These are phyloP conservation scores for Antitrichia curtipendula DNA, from an alignment of 225 moss, liverwort and hornwort genomes.

Conservation along the genomic window DNA sequence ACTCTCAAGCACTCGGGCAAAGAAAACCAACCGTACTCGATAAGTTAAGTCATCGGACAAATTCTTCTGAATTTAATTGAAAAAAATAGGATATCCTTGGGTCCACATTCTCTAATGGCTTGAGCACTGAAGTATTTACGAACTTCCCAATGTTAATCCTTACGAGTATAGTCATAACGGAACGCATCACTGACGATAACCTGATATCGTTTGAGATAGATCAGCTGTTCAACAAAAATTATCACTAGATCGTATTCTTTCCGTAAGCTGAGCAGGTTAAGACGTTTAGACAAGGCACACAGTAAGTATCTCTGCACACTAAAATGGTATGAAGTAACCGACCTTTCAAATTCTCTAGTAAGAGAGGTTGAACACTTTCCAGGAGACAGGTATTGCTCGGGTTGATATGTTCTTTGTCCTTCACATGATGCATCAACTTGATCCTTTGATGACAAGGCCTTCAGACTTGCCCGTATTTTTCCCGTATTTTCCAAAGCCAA, in stretches of 20 bases:
- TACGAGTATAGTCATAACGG: background rate
- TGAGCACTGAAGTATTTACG: background rate
- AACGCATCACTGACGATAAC: background rate
- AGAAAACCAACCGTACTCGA: background rate
- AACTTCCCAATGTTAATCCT: background rate
- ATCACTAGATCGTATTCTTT: background rate
- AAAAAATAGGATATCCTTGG: background rate
- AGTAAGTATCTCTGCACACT: background rate
- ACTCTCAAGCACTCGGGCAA: background rate
- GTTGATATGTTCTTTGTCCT: background rate
- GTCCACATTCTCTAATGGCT: background rate
- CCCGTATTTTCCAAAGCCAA: conserved; percentile 8
- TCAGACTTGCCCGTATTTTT: background rate
- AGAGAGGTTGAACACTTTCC: background rate
- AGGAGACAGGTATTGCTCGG: background rate
- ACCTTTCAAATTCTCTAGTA: background rate
- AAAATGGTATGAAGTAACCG: background rate
- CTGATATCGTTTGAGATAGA: background rate
- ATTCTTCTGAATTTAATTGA: background rate
- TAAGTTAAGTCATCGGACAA: background rate
- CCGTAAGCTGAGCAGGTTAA: background rate
- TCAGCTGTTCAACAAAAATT: background rate
- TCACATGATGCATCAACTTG: background rate
- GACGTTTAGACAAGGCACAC: background rate
- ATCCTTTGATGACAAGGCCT: background rate